Conservation (phyloP, 1,284 basidiomycete genomes). For the Leccinum griseonigrum region DNA sequence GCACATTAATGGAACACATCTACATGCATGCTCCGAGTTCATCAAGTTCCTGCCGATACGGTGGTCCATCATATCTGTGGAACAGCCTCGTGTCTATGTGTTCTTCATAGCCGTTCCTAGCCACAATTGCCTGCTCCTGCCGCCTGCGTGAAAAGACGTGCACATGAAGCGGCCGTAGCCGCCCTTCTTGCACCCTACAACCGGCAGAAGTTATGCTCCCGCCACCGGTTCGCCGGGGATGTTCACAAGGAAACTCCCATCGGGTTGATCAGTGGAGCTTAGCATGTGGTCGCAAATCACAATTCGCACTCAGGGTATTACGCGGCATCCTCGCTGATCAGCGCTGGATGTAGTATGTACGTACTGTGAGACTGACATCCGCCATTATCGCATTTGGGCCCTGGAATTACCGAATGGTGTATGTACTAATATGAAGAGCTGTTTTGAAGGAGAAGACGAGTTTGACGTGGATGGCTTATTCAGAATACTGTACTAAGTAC, state of each 20-base stretch:
- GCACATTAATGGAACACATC: not conserved
- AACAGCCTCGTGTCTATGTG: not conserved
- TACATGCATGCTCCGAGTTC: not conserved
- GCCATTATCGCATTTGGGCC: not conserved
- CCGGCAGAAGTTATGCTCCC: not conserved
- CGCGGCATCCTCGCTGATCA: not conserved
- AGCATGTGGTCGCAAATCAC: not conserved
- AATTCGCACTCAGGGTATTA: not conserved
- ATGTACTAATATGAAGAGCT: not conserved
- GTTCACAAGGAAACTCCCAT: not conserved
- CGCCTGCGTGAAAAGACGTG: not conserved
- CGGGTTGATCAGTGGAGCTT: not conserved
- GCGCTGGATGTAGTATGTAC: not conserved
- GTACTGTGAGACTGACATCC: not conserved
- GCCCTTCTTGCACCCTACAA: conserved; percentile 2
- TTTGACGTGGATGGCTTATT: not conserved
- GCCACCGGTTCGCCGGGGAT: not conserved
- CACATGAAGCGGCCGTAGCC: not conserved
- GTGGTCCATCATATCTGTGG: not conserved
- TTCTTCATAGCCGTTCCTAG: not conserved
- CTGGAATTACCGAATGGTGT: not conserved
- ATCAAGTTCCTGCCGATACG: not conserved
- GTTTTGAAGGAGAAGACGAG: not conserved
- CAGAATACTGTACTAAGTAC: not conserved
- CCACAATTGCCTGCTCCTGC: not conserved